Base-by-base conservation (phyloP, 75 land plant genomes). In the Adiantum capillusveneris region DNA sequence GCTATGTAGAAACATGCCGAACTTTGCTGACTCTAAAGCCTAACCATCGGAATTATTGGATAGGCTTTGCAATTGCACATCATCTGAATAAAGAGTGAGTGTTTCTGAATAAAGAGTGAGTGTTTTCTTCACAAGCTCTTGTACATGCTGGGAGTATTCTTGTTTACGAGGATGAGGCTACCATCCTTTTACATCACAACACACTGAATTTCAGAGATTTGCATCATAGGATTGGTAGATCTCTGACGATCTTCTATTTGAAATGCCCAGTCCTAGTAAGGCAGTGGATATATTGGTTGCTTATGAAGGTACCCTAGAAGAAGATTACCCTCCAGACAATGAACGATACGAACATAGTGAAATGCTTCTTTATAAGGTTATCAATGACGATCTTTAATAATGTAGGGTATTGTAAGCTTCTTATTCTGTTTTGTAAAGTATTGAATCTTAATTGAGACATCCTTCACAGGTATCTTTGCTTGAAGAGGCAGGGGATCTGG, bases 31-130 rank as follows among this genome's bases (percentile, higher is more conserved):
- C 87, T 25, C 42, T 94, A 53, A 94, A 94, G 62, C 88, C 98
- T 26, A 94, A 87, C 71, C 98, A 94, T 73, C 95, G 98, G 6
- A 89, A 81, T 78, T 90, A 89, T 51, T 94, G 98, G 98, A 94
- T 94, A 53, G 96, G 90, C 11, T 94, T 94, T 76, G 85, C 98
- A 6, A 86, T 94, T 64, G 64, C 98, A 11, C 96, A 94, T 44
- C 98, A 94, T 65, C 69, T 89, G 52, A 89, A 89, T 62, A 68
- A 69, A 24, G 80, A 81, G 96, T 93, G 80, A 61, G 75, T 34
- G 3, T 34, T 34, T 34, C 9, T n/a, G n/a, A n/a, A n/a, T 14
- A 41, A 41, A 14, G 14, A 41, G 9, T 41, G 9, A 9, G 43
- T 41, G 9, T 41, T 9, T 9, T 41, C 14, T 41, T 9, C 43